Percentiles rank a stretch among this genome's conserved stretches.
Evolutionary conservation across 768 basidiomycete species (phyloP).

Genomic region (Sistotremastrum suecicum): DNA sequence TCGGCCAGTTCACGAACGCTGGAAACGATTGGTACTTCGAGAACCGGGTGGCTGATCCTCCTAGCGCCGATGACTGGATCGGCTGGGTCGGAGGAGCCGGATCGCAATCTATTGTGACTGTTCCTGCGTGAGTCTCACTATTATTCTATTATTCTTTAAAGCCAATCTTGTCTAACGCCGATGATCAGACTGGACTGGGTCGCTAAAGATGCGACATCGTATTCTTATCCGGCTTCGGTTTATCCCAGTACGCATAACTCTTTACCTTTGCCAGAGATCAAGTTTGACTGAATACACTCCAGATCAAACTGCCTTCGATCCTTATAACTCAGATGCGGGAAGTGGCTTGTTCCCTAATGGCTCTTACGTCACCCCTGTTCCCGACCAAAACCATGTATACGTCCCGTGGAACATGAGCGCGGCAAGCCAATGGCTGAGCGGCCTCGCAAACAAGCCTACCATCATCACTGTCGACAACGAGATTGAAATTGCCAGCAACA

Average conservation of each 20-base stretch:
- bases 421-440: conserved; percentile 30
- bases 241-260: conserved; percentile 27
- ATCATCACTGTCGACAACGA: conserved; percentile 41
- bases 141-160: not conserved
- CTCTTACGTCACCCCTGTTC: conserved; percentile 25
- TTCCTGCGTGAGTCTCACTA: conserved; percentile 31
- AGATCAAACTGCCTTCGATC: conserved; percentile 33
- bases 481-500: conserved; percentile 38
- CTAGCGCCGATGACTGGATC: conserved; percentile 31
- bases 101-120: conserved; percentile 27
- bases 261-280: not conserved
- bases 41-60: conserved; percentile 28
- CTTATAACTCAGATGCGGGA: conserved; percentile 34
- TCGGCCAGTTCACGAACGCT: conserved; percentile 36
- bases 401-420: conserved; percentile 32
- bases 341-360: conserved; percentile 36
- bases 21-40: conserved; percentile 45
- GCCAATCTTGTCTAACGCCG: not conserved
- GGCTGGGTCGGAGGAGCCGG: conserved; percentile 33
- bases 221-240: conserved; percentile 30
- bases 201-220: conserved; percentile 36
- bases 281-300: not conserved
- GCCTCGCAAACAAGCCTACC: conserved; percentile 31
- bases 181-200: conserved; percentile 39
- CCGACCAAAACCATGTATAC: conserved; percentile 26